Conservation (phyloP, 768 basidiomycete species). For the Boletus rex-veris region DNA sequence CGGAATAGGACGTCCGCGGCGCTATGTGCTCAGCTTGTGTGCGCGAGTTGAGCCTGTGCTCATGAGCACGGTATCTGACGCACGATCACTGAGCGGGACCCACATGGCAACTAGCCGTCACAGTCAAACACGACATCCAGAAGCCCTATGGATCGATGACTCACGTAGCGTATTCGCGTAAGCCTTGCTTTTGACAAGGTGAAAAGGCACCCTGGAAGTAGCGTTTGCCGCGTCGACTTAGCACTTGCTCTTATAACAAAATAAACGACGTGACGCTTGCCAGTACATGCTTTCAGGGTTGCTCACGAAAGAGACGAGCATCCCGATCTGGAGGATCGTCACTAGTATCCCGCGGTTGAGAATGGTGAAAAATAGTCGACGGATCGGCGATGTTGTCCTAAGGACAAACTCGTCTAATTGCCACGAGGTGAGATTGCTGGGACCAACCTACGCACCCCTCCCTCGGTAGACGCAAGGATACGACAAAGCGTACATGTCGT, state of each 20-base stretch:
- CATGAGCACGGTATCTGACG: not conserved
- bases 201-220: not conserved
- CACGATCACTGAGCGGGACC: not conserved
- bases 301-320: not conserved
- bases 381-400: not conserved
- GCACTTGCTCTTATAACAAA: not conserved
- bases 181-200: not conserved
- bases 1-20: not conserved
- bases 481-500: not conserved
- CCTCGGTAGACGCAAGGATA: not conserved
- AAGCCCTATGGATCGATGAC: not conserved
- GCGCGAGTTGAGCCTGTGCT: not conserved
- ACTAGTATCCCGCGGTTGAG: constrained; percentile 4
- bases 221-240: not conserved
- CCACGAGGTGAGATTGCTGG: not conserved
- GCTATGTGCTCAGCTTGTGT: not conserved
- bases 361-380: not conserved
- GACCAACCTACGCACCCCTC: not conserved
- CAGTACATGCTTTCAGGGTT: not conserved
- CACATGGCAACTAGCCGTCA: not conserved
- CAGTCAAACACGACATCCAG: not conserved
- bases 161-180: constrained; percentile 3
- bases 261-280: not conserved
- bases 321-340: constrained; percentile 1
- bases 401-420: not conserved